These are phyloP conservation scores for Tolypocladium pustulatum DNA, from an alignment of 2,329 filamentous ascomycete genomes.

Conservation along the genomic window DNA sequence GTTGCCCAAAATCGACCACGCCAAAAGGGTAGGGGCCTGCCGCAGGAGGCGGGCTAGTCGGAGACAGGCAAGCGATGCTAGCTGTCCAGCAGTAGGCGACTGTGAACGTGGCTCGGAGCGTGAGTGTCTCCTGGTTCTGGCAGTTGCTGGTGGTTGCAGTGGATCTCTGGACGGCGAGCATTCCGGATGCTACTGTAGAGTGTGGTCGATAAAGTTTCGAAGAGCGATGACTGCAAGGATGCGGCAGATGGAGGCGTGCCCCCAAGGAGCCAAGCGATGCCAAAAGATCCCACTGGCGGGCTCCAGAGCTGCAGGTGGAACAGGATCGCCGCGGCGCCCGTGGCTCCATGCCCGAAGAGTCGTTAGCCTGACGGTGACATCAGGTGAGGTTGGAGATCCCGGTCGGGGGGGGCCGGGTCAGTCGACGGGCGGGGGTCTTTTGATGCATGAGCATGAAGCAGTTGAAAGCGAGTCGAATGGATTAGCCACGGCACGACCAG, in stretches of 20 bases:
- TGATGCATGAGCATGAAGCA: background rate
- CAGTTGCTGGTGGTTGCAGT: conserved; percentile 1
- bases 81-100: background rate
- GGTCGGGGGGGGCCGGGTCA: background rate
- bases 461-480: background rate
- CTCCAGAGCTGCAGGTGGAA: background rate
- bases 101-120: background rate
- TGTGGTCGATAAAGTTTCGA: conserved; percentile 14
- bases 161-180: conserved; percentile 15
- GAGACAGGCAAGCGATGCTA: background rate
- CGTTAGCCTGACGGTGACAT: conserved; percentile 2
- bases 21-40: background rate
- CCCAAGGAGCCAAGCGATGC: background rate
- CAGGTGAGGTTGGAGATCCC: conserved; percentile 2
- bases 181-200: conserved; percentile 16
- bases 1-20: background rate
- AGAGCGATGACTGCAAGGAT: conserved; percentile 7
- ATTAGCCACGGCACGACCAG: background rate
- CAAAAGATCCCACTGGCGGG: background rate
- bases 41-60: background rate
- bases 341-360: background rate
- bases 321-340: background rate
- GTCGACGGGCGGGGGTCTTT: background rate
- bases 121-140: background rate
- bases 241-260: conserved; percentile 4